Conservation (phyloP, 768 basidiomycete genomes). For the Obba rivulosa region DNA sequence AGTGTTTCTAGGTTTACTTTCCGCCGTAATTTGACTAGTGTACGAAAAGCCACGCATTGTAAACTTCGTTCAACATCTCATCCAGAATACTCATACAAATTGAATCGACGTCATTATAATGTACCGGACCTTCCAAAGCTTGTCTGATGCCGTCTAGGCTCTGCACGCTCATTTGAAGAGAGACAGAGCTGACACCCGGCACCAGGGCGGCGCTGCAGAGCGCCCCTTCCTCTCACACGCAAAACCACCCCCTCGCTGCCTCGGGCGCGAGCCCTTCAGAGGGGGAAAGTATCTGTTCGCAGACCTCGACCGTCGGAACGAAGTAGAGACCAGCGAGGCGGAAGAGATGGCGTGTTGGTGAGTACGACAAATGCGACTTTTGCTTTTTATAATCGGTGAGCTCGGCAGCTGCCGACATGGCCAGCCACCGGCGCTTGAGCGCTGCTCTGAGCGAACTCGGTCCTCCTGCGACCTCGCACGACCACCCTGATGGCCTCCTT, state of each 20-base stretch:
- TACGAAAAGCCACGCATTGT: neutral
- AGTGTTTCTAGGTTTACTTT: constrained; percentile 6
- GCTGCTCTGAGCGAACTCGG: constrained; percentile 3
- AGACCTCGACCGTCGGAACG: constrained; percentile 16
- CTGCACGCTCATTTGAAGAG: constrained; percentile 13
- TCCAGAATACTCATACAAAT: too few relatives aligned
- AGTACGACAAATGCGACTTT: too few relatives aligned
- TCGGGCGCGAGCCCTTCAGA: constrained; percentile 19
- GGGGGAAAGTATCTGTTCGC: constrained; percentile 24
- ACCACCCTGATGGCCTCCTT: neutral
- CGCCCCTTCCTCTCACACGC: constrained; percentile 21
- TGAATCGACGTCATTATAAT: neutral
- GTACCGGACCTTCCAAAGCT: too few relatives aligned
- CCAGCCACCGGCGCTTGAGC: too few relatives aligned
- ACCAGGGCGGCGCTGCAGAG: constrained; percentile 11
- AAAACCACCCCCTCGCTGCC: constrained; percentile 29
- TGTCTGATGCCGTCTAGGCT: constrained; percentile 26
- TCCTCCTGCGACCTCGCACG: constrained; percentile 5
- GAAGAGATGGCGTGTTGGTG: constrained; percentile 13
- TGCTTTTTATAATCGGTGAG: too few relatives aligned
- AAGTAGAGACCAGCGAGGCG: constrained; percentile 22
- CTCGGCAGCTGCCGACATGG: too few relatives aligned
- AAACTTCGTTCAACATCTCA: neutral
- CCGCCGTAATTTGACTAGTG: neutral
- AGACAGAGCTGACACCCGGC: constrained; percentile 22